Evolutionary conservation across 2,329 filamentous ascomycete species (phyloP).

Genomic region (Capronia epimyces): DNA sequence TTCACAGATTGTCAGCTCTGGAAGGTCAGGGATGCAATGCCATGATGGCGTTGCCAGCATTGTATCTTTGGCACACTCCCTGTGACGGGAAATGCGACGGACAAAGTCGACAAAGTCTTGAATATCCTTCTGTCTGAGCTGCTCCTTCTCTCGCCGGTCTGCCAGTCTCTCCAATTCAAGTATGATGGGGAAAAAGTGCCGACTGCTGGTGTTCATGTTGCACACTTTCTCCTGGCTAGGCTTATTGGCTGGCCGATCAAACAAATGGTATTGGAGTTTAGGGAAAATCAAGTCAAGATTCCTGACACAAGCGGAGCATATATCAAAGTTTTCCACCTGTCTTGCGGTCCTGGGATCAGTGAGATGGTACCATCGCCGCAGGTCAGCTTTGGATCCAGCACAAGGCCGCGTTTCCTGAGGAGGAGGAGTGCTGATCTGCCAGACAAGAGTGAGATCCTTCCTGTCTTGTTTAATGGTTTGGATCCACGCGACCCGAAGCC

Average conservation of each 20-base stretch:
- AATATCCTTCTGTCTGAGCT: conserved; percentile 47
- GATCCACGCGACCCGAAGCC: conserved; percentile 80
- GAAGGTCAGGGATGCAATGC: conserved; percentile 71
- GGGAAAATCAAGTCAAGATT: conserved; percentile 70
- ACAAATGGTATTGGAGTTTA: conserved; percentile 46
- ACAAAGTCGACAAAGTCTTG: conserved; percentile 60
- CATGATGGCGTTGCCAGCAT: conserved; percentile 60
- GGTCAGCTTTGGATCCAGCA: conserved; percentile 51
- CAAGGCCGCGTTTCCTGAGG: conserved; percentile 53
- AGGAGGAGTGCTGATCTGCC: conserved; percentile 59
- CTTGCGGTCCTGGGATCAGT: conserved; percentile 60
- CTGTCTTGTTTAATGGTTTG: conserved; percentile 67
- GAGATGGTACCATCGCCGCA: conserved; percentile 70
- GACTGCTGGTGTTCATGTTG: conserved; percentile 60
- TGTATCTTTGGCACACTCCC: conserved; percentile 63
- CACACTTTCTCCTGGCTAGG: conserved; percentile 55
- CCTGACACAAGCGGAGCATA: conserved; percentile 69
- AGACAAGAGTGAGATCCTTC: conserved; percentile 62
- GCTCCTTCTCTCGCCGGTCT: conserved; percentile 36
- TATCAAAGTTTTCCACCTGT: conserved; percentile 64
- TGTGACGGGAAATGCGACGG: conserved; percentile 51
- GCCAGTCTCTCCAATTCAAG: conserved; percentile 53
- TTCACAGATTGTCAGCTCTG: conserved; percentile 75
- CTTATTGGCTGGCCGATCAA: conserved; percentile 32
- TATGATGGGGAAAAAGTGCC: conserved; percentile 53